Base-by-base conservation (phyloP, 345 rosid genomes). In the Hibiscus syriacus region DNA sequence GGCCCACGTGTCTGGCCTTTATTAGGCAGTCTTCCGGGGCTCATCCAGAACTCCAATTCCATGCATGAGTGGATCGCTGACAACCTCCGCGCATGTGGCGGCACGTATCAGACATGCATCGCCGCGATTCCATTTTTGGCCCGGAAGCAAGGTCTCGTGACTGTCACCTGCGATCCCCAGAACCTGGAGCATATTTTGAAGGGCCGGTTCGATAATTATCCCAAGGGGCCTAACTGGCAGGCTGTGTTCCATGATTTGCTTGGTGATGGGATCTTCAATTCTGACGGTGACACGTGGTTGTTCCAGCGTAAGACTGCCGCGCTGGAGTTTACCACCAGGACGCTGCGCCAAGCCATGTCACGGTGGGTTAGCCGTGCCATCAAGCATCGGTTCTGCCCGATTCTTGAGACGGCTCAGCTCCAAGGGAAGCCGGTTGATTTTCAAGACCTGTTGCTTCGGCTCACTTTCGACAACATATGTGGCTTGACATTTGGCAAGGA, bases 281-380 rank as follows among this genome's bases (percentile, higher is more conserved):
- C 89, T 0, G 96, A 89, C 49, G 96, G 96, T 0, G 86, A 87
- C 73, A 87, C 86, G 68, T 89, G 92, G 96, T 69, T 78, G 29
- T 89, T 84, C 69, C 96, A 89, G 67, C 85, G 96, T 8, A 89
- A 81, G 78, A 87, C 96, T 1, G 92, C 92, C n/a, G 96, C 96
- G n/a, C 67, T 89, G 49, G 96, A 87, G 52, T 87, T 85, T 64
- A 87, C 92, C 76, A 87, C 96, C 30, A 74, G 89, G 79, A 86
- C 90, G 32, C 77, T 87, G 19, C 90, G 92, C 38, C 90, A 87
- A 78, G 96, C 92, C 74, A 87, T 85, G 92, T 85, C 82, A 57
- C 80, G 92, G 17, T 87, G 96, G 92, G 90, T 87, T 20, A 84
- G 79, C 77, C 84, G 89, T 61, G 87, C 90, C 30, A 89, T 87